A percentile compares a stretch with the other conserved stretches of the same genome.
Evolutionary conservation across 495 filamentous ascomycete species (phyloP).

Genomic region (Pseudomonodictys pantanalensis): DNA sequence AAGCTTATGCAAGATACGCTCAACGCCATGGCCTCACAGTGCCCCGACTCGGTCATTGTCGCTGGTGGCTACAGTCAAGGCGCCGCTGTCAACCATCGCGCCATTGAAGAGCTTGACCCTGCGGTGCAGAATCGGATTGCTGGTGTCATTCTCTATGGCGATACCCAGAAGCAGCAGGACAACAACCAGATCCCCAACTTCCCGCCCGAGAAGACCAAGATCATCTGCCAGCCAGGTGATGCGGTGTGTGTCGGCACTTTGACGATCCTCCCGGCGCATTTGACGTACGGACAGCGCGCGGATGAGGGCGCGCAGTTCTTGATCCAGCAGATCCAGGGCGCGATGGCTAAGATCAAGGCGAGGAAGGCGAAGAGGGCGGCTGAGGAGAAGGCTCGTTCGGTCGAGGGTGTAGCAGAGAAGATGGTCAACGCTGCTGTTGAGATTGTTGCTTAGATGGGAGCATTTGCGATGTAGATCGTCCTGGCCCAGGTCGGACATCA

Average conservation of each 20-base stretch:
- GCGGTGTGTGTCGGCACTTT: slow-evolving; percentile 53
- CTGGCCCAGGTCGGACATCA: too few species aligned
- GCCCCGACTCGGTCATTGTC: slow-evolving; percentile 22
- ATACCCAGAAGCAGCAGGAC: slow-evolving; percentile 57
- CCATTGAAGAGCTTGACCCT: slow-evolving; percentile 45
- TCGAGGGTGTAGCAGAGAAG: not conserved
- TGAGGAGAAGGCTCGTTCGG: too few species aligned
- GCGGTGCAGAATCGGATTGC: slow-evolving; percentile 49
- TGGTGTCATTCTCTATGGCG: slow-evolving; percentile 56
- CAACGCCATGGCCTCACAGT: slow-evolving; percentile 15
- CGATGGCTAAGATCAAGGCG: slow-evolving; percentile 25
- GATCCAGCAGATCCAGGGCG: slow-evolving; percentile 17
- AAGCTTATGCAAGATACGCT: slow-evolving; percentile 35
- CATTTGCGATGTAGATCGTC: too few species aligned
- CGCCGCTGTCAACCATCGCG: slow-evolving; percentile 53
- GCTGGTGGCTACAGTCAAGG: slow-evolving; percentile 49
- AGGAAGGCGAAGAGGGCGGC: slow-evolving; percentile 7
- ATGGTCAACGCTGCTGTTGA: not conserved
- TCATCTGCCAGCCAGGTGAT: slow-evolving; percentile 54
- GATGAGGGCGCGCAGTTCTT: slow-evolving; percentile 23
- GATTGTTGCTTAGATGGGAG: too few species aligned
- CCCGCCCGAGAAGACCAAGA: slow-evolving; percentile 44
- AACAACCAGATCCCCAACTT: slow-evolving; percentile 49
- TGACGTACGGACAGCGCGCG: slow-evolving; percentile 43
- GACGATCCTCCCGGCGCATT: slow-evolving; percentile 49